Conservation (phyloP, 2,329 filamentous ascomycete species). For the Apiospora hydei region DNA sequence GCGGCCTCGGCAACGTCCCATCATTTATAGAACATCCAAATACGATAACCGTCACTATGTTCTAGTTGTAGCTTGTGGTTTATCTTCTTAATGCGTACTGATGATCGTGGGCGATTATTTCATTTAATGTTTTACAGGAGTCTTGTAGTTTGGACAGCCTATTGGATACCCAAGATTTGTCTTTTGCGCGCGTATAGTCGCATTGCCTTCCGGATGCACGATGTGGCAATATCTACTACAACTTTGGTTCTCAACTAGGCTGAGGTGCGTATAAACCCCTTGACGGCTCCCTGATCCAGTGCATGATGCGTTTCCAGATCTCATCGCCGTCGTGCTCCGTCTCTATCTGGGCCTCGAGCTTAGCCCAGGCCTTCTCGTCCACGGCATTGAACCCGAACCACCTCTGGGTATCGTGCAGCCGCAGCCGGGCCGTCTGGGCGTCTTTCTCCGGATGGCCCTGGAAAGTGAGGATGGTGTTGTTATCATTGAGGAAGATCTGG, state of each 20-base stretch:
- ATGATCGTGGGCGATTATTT: not conserved
- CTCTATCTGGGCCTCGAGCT: slow-evolving; percentile 39
- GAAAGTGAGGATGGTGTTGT: slow-evolving; percentile 50
- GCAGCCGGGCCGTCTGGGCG: slow-evolving; percentile 45
- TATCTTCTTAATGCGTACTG: not conserved
- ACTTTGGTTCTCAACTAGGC: not conserved
- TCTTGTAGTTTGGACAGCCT: not conserved
- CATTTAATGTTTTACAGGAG: not conserved
- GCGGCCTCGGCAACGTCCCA: no score
- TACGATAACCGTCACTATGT: not conserved
- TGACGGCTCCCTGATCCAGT: slow-evolving; percentile 34
- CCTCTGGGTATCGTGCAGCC: slow-evolving; percentile 44
- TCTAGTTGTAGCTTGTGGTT: not conserved
- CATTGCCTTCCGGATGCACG: not conserved
- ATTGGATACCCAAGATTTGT: no score
- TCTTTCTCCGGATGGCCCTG: slow-evolving; percentile 56
- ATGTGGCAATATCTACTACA: not conserved
- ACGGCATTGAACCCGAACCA: slow-evolving; percentile 47
- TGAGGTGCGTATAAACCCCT: not conserved
- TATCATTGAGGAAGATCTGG: slow-evolving; percentile 48
- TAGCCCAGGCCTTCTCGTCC: slow-evolving; percentile 40
- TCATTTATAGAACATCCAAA: not conserved
- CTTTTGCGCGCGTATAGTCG: not conserved
- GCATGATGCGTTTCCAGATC: slow-evolving; percentile 46
- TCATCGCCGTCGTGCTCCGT: slow-evolving; percentile 46